Conservation (phyloP, 768 basidiomycete genomes). For the Tricholoma furcatifolium region DNA sequence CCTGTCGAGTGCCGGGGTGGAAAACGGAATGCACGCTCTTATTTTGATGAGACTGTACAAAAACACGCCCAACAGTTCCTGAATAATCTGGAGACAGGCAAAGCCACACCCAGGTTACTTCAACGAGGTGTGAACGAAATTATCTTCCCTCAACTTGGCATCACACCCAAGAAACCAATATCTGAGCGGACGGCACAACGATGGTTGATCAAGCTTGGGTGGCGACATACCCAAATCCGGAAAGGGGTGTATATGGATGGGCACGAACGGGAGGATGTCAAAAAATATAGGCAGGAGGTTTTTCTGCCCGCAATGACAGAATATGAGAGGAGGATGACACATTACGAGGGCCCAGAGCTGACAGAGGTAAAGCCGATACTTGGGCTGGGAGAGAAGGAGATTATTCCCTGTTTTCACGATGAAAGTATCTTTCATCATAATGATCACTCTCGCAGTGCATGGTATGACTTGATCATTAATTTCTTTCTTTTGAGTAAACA, state of each 20-base stretch:
- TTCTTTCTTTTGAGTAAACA: background rate
- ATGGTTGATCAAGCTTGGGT: slow-evolving; percentile 35
- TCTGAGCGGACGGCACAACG: slow-evolving; percentile 29
- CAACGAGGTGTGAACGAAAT: slow-evolving; percentile 20
- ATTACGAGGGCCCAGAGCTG: background rate
- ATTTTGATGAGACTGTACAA: background rate
- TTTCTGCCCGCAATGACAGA: slow-evolving; percentile 8
- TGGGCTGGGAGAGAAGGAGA: too few species aligned
- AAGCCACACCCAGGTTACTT: slow-evolving; percentile 28
- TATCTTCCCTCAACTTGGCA: slow-evolving; percentile 30
- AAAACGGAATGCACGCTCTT: background rate
- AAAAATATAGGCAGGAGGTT: too few species aligned
- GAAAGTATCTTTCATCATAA: background rate
- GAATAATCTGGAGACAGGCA: slow-evolving; percentile 23
- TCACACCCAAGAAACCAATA: slow-evolving; percentile 23
- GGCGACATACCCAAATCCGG: slow-evolving; percentile 8
- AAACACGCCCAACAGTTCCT: slow-evolving; percentile 14
- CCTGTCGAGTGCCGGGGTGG: background rate
- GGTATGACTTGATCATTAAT: background rate
- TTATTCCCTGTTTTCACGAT: background rate
- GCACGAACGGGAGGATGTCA: too few species aligned
- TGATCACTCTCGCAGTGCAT: background rate
- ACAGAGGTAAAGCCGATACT: background rate
- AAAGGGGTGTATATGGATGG: slow-evolving; percentile 26
- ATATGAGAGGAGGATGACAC: slow-evolving; percentile 4